Conservation (phyloP, 305 asterid species). For the Solanum hybrid region DNA sequence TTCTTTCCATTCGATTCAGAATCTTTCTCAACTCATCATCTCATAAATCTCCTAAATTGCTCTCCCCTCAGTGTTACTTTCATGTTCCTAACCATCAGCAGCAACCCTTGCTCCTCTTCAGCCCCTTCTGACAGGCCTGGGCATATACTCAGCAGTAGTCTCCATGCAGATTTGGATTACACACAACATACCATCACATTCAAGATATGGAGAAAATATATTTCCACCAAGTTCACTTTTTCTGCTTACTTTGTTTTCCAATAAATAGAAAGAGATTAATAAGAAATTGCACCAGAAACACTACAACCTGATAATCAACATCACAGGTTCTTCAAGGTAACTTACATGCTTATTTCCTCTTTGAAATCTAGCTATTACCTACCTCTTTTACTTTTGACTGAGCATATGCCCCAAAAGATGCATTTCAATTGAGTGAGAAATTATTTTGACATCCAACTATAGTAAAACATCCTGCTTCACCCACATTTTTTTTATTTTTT, state of each 20-base stretch:
- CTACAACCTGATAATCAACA: background rate
- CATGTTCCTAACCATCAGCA: background rate
- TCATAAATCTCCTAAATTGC: background rate
- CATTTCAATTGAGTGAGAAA: background rate
- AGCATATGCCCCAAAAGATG: background rate
- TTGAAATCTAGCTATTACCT: background rate
- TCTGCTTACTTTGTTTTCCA: background rate
- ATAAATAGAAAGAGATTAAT: background rate
- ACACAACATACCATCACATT: background rate
- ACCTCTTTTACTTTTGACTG: background rate
- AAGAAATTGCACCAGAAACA: conserved; percentile 2
- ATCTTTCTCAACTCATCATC: background rate
- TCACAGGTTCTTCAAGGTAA: background rate
- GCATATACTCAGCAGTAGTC: background rate
- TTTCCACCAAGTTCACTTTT: background rate
- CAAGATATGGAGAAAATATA: background rate
- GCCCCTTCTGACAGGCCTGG: background rate
- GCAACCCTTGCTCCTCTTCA: background rate
- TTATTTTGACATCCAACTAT: background rate
- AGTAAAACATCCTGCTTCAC: background rate
- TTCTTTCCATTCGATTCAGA: background rate
- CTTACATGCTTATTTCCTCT: background rate
- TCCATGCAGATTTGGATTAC: background rate
- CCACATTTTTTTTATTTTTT: background rate
- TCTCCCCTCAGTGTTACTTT: background rate